Evolutionary conservation across 2,329 filamentous ascomycete species (phyloP).

Genomic region (Fusarium secorum): DNA sequence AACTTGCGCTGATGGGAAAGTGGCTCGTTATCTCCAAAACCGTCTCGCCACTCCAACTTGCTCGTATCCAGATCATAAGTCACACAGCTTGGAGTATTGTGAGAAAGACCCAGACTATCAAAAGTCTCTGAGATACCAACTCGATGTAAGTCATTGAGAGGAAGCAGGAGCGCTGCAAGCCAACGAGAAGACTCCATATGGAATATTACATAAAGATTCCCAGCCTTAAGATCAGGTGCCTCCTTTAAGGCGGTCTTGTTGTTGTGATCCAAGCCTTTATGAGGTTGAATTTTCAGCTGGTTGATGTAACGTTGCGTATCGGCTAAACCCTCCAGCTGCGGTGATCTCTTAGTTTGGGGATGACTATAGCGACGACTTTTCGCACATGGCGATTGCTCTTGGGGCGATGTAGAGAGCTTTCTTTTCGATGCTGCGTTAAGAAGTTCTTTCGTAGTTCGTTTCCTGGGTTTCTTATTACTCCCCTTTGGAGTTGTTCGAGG

Average conservation of each 20-base stretch:
- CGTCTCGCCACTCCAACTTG: not conserved
- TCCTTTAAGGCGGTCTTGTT: not conserved
- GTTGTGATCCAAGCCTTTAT: not conserved
- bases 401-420: not conserved
- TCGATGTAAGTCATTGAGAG: not conserved
- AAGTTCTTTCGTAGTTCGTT: not conserved
- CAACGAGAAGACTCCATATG: not conserved
- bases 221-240: not conserved
- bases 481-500: accelerated
- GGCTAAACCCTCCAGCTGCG: not conserved
- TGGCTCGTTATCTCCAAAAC: not conserved
- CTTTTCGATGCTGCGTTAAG: not conserved
- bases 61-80: not conserved
- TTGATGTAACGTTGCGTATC: not conserved
- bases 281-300: not conserved
- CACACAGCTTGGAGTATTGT: not conserved
- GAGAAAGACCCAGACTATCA: not conserved
- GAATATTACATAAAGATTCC: not conserved
- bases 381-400: not conserved
- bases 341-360: not conserved
- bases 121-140: not conserved
- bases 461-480: not conserved
- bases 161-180: not conserved
- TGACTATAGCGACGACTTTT: not conserved
- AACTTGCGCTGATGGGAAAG: not conserved